phyloP scores from a whole-genome alignment of 2,329 filamentous ascomycete genomes.

The Penicillium sp. region DNA sequence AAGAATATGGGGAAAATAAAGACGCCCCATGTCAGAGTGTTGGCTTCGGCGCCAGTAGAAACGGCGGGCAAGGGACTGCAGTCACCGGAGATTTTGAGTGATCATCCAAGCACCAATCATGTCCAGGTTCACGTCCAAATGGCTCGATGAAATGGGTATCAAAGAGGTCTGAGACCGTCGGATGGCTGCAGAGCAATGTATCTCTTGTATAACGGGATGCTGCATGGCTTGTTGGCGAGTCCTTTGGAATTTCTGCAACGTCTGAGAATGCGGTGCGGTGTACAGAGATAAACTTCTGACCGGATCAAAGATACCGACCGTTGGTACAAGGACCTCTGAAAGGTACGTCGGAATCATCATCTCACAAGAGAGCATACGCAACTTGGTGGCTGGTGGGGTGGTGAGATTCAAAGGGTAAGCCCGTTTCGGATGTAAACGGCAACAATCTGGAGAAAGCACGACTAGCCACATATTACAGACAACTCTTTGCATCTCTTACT shows the following conservation, averaged over 20 bases:
- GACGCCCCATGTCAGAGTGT: background rate
- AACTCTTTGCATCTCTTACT: conserved; percentile 8
- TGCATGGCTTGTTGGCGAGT: conserved; percentile 26
- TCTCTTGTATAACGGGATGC: conserved; percentile 30
- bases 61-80: conserved; percentile 12
- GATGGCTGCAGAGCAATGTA: conserved; percentile 27
- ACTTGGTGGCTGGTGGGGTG: background rate
- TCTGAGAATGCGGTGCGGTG: conserved; percentile 13
- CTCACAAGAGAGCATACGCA: background rate
- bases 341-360: background rate
- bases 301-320: conserved; percentile 7
- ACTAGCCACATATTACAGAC: conserved; percentile 4
- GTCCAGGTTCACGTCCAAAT: conserved; percentile 5
- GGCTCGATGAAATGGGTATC: conserved; percentile 25
- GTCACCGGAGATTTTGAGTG: conserved; percentile 26
- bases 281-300: conserved; percentile 23
- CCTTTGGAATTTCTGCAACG: conserved; percentile 12
- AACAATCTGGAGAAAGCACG: background rate
- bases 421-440: background rate
- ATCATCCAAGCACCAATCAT: conserved; percentile 25
- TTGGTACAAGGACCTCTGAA: background rate
- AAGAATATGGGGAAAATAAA: background rate
- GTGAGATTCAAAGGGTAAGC: background rate
- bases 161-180: conserved; percentile 32
- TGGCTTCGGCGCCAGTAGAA: conserved; percentile 14